Evolutionary conservation across 176 grass and related monocot genomes (phyloP), one percentile per base, ranked within the genome.

Genomic region (Tillandsia fasciculata): DNA sequence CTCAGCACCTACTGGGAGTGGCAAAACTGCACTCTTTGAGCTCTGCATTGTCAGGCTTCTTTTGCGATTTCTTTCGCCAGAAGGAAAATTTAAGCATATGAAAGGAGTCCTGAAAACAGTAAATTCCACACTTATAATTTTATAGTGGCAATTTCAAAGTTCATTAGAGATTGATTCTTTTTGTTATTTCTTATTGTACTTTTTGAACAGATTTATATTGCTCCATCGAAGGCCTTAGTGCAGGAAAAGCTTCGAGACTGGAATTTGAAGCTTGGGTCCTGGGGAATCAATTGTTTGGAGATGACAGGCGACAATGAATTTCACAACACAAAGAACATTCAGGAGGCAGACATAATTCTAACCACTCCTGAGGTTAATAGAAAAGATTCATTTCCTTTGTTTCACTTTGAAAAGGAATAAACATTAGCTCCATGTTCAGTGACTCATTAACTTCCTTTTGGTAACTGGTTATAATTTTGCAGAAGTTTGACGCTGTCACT

Each of bases 211-310:
- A 79, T 96, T 66, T 96, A 96, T 77, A 85, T 96, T 72, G 93
- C 93, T 68, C 93, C 93, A 66, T 84, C 89, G 63, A 96, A 92
- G 71, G 93, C 88, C 1, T 50, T 96, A 78, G 93, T 96, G 56
- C 93, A 96, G 74, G 93, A 96, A 75, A 96, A 90, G 75, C 82
- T 87, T 53, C 88, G 89, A 48, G 93, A 96, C 66, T 97, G 93
- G 89, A 85, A 51, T 5, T 63, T 69, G 65, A 97, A 92, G 80
- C 65, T 97, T 63, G 69, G 82, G 64, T 67, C 84, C 9, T 65
- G 88, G 67, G 88, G 81, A 9, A 87, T 97, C 70, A 87, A 66
- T 50, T 97, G 93, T 74, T 83, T 97, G 81, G 93, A 97, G 79
- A 92, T 97, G 86, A 97, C 93, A 49, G 82, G 89, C 66, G 93